A percentile compares a stretch with the other conserved stretches of the same genome.
These are phyloP conservation scores for Shiraia sp. DNA, from an alignment of 2,329 filamentous ascomycete species.

Conservation along the genomic window DNA sequence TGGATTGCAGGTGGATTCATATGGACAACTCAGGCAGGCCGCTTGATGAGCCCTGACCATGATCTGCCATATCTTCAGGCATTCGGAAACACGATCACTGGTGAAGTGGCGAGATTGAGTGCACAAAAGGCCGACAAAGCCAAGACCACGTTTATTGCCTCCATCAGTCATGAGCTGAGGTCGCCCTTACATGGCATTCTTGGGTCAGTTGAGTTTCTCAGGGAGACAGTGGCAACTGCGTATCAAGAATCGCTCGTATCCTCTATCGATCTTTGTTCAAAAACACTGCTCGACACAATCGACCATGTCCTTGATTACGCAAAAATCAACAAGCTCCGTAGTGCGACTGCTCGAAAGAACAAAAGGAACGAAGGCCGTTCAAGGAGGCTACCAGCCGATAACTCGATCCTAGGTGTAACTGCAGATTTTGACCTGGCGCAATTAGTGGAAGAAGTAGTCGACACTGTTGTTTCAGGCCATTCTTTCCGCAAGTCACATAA, in stretches of 20 bases:
- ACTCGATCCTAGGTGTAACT: constrained; percentile 35
- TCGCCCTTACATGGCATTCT: constrained; percentile 66
- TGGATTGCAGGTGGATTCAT: constrained; percentile 41
- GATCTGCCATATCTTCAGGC: constrained; percentile 41
- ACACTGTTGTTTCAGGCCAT: constrained; percentile 59
- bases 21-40: constrained; percentile 36
- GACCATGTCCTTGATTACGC: constrained; percentile 45
- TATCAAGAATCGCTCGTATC: constrained; percentile 48
- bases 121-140: constrained; percentile 37
- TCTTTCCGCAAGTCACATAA: constrained; percentile 41
- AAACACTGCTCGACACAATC: constrained; percentile 46
- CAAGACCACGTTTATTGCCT: constrained; percentile 48
- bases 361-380: constrained; percentile 17
- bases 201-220: constrained; percentile 44
- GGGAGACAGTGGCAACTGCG: constrained; percentile 31
- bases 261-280: constrained; percentile 43
- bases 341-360: constrained; percentile 19
- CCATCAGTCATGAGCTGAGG: constrained; percentile 54
- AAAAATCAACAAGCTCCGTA: constrained; percentile 43
- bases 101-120: constrained; percentile 36
- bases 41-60: constrained; percentile 35
- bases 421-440: constrained; percentile 36
- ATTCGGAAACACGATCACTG: constrained; percentile 41
- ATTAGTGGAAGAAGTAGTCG: constrained; percentile 56
- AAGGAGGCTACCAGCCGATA: constrained; percentile 33